Conservation (phyloP, 2,329 filamentous ascomycete genomes). For the Colletotrichum siamense region DNA sequence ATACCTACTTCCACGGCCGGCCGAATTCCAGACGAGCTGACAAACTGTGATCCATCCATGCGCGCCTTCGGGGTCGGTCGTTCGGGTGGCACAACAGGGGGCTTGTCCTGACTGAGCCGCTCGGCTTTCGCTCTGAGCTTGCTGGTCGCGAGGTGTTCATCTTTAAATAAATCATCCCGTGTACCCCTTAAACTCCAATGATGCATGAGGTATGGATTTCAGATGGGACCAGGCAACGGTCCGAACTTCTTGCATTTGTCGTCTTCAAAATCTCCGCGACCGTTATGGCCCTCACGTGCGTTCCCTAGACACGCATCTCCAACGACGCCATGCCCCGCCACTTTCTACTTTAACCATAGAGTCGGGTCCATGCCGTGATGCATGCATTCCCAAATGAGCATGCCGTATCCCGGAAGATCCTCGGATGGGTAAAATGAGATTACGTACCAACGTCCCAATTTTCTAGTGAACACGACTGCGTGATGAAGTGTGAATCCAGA, state of each 20-base stretch:
- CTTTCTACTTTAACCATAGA: not conserved
- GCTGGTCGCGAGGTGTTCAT: not conserved
- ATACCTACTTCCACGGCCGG: not conserved
- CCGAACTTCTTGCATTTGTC: not conserved
- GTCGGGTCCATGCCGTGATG: not conserved
- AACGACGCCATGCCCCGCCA: not conserved
- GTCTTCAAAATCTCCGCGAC: not conserved
- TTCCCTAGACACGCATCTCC: not conserved
- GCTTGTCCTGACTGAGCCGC: not conserved
- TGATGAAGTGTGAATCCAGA: no score
- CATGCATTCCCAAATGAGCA: not conserved
- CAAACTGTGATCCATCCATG: not conserved
- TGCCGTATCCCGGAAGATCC: not conserved
- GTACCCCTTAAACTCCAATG: rapidly evolving
- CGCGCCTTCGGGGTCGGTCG: not conserved
- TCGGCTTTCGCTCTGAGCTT: not conserved
- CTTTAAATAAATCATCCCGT: not conserved
- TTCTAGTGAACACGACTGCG: not conserved
- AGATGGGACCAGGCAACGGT: not conserved
- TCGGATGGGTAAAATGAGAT: not conserved
- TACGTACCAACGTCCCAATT: not conserved
- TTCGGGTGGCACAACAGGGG: not conserved
- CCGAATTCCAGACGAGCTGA: not conserved
- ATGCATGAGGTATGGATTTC: not conserved
- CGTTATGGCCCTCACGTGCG: rapidly evolving